These are phyloP conservation scores for Aureobasidium pullulans DNA, from an alignment of 2,329 filamentous ascomycete species.

Conservation along the genomic window DNA sequence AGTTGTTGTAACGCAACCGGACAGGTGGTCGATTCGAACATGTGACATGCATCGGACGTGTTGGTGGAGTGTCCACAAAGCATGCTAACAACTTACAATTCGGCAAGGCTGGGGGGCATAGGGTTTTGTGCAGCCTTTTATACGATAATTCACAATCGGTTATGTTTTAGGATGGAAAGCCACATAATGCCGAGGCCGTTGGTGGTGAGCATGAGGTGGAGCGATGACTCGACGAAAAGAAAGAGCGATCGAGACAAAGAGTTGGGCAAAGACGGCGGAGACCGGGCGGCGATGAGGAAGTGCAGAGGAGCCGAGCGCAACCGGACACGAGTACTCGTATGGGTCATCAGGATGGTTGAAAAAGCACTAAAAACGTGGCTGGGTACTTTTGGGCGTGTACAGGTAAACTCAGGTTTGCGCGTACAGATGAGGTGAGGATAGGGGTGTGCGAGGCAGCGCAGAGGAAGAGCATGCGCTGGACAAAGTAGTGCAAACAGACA, in stretches of 20 bases:
- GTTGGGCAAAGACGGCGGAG: background rate
- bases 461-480: background rate
- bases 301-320: slow-evolving; percentile 4
- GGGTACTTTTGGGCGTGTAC: background rate
- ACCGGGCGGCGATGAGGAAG: slow-evolving; percentile 2
- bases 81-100: too few relatives aligned
- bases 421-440: background rate
- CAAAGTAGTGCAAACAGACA: background rate
- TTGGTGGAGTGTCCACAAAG: too few relatives aligned
- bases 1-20: too few relatives aligned
- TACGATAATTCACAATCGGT: too few relatives aligned
- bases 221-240: background rate
- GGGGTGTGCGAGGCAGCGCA: background rate
- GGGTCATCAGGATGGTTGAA: background rate
- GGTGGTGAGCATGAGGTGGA: background rate
- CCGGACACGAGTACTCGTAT: background rate
- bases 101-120: too few relatives aligned
- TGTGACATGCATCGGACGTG: too few relatives aligned
- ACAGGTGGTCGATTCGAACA: too few relatives aligned
- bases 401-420: background rate
- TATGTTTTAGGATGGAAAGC: too few relatives aligned
- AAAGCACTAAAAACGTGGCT: slow-evolving; percentile 6
- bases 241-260: background rate
- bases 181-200: too few relatives aligned
- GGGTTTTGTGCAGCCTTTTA: too few relatives aligned